A percentile compares a stretch with the other conserved stretches of the same genome.
Evolutionary conservation across 2,329 filamentous ascomycete species (phyloP).

Genomic region (Daldinia sp.): DNA sequence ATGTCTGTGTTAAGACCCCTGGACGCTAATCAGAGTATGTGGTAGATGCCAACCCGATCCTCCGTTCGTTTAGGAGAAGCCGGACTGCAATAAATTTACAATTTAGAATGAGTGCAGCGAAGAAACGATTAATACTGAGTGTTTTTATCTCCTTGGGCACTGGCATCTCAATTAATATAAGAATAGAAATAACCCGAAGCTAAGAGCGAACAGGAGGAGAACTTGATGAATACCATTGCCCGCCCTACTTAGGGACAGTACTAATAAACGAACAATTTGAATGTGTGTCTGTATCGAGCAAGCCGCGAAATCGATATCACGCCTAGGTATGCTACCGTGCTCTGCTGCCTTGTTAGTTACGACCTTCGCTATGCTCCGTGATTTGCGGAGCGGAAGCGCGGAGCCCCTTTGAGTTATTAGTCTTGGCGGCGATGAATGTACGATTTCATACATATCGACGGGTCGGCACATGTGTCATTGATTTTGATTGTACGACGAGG

Average conservation of each 20-base stretch:
- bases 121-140: neutral
- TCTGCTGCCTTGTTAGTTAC: neutral
- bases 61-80: neutral
- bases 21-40: neutral
- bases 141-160: too few relatives aligned
- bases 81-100: neutral
- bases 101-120: neutral
- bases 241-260: neutral
- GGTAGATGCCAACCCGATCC: neutral
- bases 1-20: neutral
- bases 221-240: neutral
- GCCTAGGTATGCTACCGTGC: neutral
- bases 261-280: neutral
- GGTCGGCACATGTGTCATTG: neutral
- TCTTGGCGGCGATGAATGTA: neutral
- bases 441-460: neutral
- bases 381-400: neutral
- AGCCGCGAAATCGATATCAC: neutral
- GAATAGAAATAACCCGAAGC: neutral
- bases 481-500: neutral
- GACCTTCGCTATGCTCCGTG: neutral
- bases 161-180: too few relatives aligned
- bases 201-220: neutral
- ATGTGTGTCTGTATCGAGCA: neutral
- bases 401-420: neutral